Conservation (phyloP, 345 rosid species). For the Pugionium dolabratum region DNA sequence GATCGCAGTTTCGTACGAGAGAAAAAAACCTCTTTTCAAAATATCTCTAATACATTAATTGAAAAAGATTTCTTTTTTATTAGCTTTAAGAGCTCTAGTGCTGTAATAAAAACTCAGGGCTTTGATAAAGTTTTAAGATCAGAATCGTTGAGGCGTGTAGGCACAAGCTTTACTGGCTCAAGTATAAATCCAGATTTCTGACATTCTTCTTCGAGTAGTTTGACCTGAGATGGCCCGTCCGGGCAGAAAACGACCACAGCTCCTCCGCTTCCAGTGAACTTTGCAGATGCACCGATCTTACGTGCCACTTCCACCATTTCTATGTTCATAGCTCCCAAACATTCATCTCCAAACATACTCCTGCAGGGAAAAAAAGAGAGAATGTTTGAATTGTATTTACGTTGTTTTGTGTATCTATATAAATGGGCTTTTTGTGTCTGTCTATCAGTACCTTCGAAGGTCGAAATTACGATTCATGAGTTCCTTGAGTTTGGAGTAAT, state of each 20-base stretch:
- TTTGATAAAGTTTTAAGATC: constrained; percentile 49
- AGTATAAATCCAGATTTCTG: constrained; percentile 60
- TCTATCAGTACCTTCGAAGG: constrained; percentile 58
- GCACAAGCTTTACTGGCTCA: constrained; percentile 56
- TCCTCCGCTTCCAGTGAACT: constrained; percentile 94
- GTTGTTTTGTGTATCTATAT: not conserved
- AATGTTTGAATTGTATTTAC: not conserved
- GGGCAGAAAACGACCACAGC: constrained; percentile 85
- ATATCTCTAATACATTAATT: no score
- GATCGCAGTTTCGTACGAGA: no score
- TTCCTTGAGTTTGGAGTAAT: constrained; percentile 57
- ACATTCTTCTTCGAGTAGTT: constrained; percentile 70
- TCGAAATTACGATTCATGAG: constrained; percentile 86
- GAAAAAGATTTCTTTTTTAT: not conserved
- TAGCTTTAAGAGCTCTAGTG: not conserved
- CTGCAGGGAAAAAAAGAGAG: constrained; percentile 23
- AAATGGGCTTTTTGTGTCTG: no score
- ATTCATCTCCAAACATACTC: constrained; percentile 78
- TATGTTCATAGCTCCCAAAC: constrained; percentile 65
- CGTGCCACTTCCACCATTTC: constrained; percentile 88
- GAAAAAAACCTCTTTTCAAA: no score
- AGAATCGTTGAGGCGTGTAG: constrained; percentile 42
- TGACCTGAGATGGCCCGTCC: constrained; percentile 54
- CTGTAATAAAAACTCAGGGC: not conserved
- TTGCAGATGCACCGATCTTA: constrained; percentile 68